A percentile compares a stretch with the other conserved stretches of the same genome.
These are phyloP conservation scores for Monoraphidium neglectum DNA, from an alignment of 139 green algal species.

Conservation along the genomic window DNA sequence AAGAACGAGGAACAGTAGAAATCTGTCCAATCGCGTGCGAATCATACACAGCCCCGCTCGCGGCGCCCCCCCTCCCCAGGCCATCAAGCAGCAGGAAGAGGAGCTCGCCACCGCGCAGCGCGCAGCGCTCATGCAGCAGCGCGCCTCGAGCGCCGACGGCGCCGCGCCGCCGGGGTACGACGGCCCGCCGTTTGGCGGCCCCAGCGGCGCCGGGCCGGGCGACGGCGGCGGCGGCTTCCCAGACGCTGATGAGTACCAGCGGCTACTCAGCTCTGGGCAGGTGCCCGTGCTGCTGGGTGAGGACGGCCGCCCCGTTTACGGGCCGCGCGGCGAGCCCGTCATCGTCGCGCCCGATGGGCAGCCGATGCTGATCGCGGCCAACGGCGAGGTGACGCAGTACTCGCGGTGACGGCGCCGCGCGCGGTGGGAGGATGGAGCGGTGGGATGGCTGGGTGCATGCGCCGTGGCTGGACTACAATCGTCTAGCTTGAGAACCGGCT, in stretches of 20 bases:
- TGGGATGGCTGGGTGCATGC: too few species aligned
- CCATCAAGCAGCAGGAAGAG: constrained; percentile 24
- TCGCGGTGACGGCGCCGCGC: too few species aligned
- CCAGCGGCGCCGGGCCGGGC: neutral
- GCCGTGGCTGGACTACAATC: too few species aligned
- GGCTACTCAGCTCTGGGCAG: neutral
- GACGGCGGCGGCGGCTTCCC: neutral
- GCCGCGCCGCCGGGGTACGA: neutral
- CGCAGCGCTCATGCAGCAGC: neutral
- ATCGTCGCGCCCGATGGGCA: constrained; percentile 18
- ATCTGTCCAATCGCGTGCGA: neutral
- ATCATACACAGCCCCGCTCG: neutral
- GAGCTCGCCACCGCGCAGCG: constrained; percentile 17
- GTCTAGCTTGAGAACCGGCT: too few species aligned
- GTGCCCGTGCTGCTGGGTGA: constrained; percentile 24
- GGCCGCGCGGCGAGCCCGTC: constrained; percentile 22
- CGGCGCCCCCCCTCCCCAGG: neutral
- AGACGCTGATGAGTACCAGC: neutral
- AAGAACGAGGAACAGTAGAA: neutral
- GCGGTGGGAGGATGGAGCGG: too few species aligned
- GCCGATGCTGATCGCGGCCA: constrained; percentile 12
- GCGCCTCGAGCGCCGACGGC: neutral
- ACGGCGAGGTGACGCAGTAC: constrained; percentile 18
- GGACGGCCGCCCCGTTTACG: constrained; percentile 8
- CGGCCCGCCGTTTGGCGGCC: neutral